These are phyloP conservation scores for Pichia phayaonensis DNA, from an alignment of 805 yeast species.

Conservation along the genomic window DNA sequence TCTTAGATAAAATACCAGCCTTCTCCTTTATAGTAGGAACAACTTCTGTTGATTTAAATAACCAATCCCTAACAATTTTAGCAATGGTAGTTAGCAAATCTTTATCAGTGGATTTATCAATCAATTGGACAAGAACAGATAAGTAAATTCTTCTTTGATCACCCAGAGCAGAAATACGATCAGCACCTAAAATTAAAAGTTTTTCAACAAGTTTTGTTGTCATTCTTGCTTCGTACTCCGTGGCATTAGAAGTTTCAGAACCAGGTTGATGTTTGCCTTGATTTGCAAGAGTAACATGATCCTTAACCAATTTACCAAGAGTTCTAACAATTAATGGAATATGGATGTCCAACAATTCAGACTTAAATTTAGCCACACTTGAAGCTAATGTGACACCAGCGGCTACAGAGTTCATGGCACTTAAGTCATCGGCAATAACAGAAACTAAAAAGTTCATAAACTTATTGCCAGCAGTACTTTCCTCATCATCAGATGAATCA, in stretches of 20 bases:
- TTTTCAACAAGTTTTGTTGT: conserved; percentile 71
- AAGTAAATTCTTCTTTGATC: conserved; percentile 89
- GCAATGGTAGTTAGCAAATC: conserved; percentile 68
- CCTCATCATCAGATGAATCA: conserved; percentile 38
- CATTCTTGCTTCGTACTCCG: conserved; percentile 70
- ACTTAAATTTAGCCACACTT: conserved; percentile 71
- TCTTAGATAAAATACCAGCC: conserved; percentile 86
- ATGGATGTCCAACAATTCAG: conserved; percentile 65
- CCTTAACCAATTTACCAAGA: conserved; percentile 82
- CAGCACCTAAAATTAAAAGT: conserved; percentile 67
- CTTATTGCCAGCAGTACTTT: conserved; percentile 40
- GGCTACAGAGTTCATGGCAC: conserved; percentile 64
- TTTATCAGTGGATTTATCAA: conserved; percentile 80
- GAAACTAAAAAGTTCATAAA: conserved; percentile 56
- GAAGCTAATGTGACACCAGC: conserved; percentile 81
- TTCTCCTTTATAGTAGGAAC: conserved; percentile 95
- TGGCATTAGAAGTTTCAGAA: conserved; percentile 17
- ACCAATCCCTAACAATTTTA: conserved; percentile 79
- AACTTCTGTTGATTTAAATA: conserved; percentile 64
- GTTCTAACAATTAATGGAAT: conserved; percentile 78
- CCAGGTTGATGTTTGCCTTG: conserved; percentile 29
- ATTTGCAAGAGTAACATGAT: conserved; percentile 64
- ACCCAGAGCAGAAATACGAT: conserved; percentile 78
- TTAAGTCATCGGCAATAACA: conserved; percentile 72
- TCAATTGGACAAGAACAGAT: conserved; percentile 77